A percentile compares a stretch with the other conserved stretches of the same genome.
Evolutionary conservation across 176 grass and related monocot genomes (phyloP).

Genomic region (bread wheat (Triticum aestivum)): IWGSC_CS_RefSeq_v2.1 NC_057814.1:640679061-640679560

Average conservation of each 20-base stretch:
- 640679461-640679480: background rate
- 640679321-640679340: slow-evolving; percentile 7
- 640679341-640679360: background rate
- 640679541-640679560: background rate
- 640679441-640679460: background rate
- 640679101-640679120: slow-evolving; percentile 91
- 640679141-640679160: slow-evolving; percentile 52
- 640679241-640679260: slow-evolving; percentile 69
- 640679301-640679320: background rate
- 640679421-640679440: background rate
- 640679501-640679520: background rate
- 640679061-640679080: background rate
- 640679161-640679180: slow-evolving; percentile 34
- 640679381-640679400: slow-evolving; percentile 3
- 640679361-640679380: background rate
- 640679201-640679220: slow-evolving; percentile 44
- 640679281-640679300: slow-evolving; percentile 65
- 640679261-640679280: slow-evolving; percentile 70
- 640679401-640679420: background rate
- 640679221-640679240: slow-evolving; percentile 69
- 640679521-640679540: background rate
- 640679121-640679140: slow-evolving; percentile 76
- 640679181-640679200: slow-evolving; percentile 44
- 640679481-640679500: background rate
- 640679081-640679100: slow-evolving; percentile 75